Conservation (phyloP, 805 yeast genomes). For the Nakazawaea wyomingensis region DNA sequence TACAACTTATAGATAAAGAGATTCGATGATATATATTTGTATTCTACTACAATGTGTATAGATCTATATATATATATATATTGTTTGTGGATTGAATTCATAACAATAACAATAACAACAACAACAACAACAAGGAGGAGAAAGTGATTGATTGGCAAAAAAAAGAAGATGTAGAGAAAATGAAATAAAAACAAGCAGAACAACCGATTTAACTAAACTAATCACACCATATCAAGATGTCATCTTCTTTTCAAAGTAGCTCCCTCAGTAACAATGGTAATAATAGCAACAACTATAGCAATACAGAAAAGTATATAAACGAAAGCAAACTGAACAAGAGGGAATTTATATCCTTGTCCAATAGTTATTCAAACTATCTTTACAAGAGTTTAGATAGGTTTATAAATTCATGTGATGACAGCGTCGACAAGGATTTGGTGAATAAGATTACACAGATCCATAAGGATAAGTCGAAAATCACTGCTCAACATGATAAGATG, state of each 20-base stretch:
- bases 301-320: constrained; percentile 2
- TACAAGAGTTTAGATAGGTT: constrained; percentile 7
- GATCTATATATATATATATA: too few relatives aligned
- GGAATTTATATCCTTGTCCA: constrained; percentile 5
- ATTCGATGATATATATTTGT: too few relatives aligned
- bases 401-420: constrained; percentile 1
- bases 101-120: too few relatives aligned
- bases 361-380: constrained; percentile 7
- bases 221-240: too few relatives aligned
- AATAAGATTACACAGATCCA: constrained; percentile 24
- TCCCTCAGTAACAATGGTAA: background rate
- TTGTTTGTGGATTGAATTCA: too few relatives aligned
- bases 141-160: too few relatives aligned
- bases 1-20: too few relatives aligned
- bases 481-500: constrained; percentile 18
- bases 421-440: constrained; percentile 13
- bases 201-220: too few relatives aligned
- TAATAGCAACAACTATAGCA: background rate
- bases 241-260: background rate
- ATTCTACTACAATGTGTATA: too few relatives aligned
- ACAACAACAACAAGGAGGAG: too few relatives aligned
- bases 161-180: too few relatives aligned
- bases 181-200: too few relatives aligned
- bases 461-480: constrained; percentile 23
- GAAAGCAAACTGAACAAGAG: constrained; percentile 5